Evolutionary conservation across 2,329 filamentous ascomycete species (phyloP), one percentile per base, ranked within the genome.

Genomic region (Phaeosphaeriaceae sp.): DNA sequence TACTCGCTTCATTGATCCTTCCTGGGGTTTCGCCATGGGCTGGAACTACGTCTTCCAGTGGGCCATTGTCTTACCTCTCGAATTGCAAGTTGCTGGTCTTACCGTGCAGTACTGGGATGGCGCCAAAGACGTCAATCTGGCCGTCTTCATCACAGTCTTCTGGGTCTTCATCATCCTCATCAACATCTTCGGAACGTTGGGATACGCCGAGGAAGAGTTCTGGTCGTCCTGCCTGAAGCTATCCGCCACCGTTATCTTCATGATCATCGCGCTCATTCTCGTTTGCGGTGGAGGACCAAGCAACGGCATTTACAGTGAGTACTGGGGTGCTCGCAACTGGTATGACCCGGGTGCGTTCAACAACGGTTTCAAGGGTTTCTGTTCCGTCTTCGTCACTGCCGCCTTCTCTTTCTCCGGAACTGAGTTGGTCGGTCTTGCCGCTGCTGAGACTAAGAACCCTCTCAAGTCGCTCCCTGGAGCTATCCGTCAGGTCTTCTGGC

Each of bases 361-460:
- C 50, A 81, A 88, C 68, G 86, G 86, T 6, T 89, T 89, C 80
- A 85, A 87, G 74, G 87, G 87, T 42, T 84, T 89, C 67, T 88
- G 86, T 73, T 81, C 82, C 57, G 85, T 88, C 46, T 88, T 89
- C 67, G 85, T 88, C 56, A 88, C 86, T 25, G 86, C 86, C 19
- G 85, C 86, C 2, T 89, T 89, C 65, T 81, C 86, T 48, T 89
- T 88, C 72, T 82, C 83, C 46, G 86, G 87, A 63, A 88, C 86
- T 22, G 87, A 89, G 73, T 76, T 89, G 40, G 84, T 87, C 45
- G 86, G 86, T 70, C 77, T 88, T 46, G 84, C 85, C 22, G 85
- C 85, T 41, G 85, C 85, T 21, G 85, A 88, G 72, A 84, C 85
- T 10, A 78, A 78, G 20, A 85, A 87, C 61, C 85, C 86, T 36